Base-by-base conservation (phyloP, 257 asterid species). In the Solanum clarkiae region DNA sequence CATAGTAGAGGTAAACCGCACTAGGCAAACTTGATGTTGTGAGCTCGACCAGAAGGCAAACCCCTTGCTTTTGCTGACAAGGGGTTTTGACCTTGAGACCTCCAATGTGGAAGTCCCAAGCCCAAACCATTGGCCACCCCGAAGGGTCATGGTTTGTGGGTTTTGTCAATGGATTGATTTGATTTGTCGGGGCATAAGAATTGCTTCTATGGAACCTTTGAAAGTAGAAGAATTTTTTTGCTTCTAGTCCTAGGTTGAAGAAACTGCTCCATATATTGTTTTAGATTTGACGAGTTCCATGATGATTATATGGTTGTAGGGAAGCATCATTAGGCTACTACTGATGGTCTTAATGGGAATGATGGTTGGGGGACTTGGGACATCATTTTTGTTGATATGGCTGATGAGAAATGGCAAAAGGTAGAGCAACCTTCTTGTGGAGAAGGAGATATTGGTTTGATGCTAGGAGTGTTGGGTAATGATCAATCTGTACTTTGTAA, bases 391-490 rank as follows among this genome's bases (percentile, higher is more conserved):
- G 6, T 63, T 63, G 71, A 29, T 63, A 63, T 24, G 71, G 71
- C 18, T 24, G 70, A 63, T 63, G 40, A 24, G 40, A 63, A 16
- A 63, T 63, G 40, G 29, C 17, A 63, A 16, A 87, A 71, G 75
- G 22, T 92, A 10, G 84, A 65, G 57, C 83, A 85, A 63, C 94
- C 93, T 0, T 62, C 81, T 59, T 86, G 84, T 57, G 65, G 20
- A 0, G 84, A 88, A 14, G 71, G 81, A 42, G 72, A 79, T 45
- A 16, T 66, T 57, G 85, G 85, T 57, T 84, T 91, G 42, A 49
- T 40, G 42, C 81, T 92, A 82, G 93, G 89, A 8, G 92, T 49
- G 6, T 47, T 87, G 1, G 92, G 86, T 65, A 94, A 90, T 14
- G 72, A 84, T 40, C 83, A 90, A 47, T 88, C 81, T 10, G 90